Percentiles rank a stretch among this genome's conserved stretches.
phyloP scores from a whole-genome alignment of 2,329 filamentous ascomycete genomes.

The Colletotrichum viniferum region DNA sequence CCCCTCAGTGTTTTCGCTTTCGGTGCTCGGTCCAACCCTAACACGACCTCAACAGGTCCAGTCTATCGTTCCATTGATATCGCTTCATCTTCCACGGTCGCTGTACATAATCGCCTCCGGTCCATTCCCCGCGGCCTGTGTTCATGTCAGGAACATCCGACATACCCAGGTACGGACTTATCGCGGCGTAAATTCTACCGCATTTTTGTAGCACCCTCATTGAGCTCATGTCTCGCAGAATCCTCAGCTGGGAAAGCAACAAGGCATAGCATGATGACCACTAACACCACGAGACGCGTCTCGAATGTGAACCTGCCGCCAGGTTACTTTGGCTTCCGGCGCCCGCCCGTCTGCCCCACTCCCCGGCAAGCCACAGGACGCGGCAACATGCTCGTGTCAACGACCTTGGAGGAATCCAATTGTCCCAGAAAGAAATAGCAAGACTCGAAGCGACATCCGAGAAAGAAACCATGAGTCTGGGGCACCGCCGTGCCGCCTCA shows the following conservation, averaged over 20 bases:
- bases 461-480: constrained; percentile 1
- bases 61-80: not conserved
- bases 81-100: not conserved
- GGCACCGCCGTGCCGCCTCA: not conserved
- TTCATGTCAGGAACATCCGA: not conserved
- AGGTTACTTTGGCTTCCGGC: constrained; percentile 4
- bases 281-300: constrained; percentile 17
- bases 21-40: not conserved
- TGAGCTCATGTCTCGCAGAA: constrained; percentile 1
- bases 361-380: not conserved
- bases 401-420: not conserved
- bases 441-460: not conserved
- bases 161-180: not conserved
- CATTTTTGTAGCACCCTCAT: not conserved
- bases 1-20: not conserved
- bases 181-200: not conserved
- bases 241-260: not conserved
- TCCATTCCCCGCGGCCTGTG: not conserved
- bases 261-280: constrained; percentile 13
- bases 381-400: not conserved
- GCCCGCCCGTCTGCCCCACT: constrained; percentile 8
- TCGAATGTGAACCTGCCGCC: constrained; percentile 10
- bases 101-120: not conserved
- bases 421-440: constrained; percentile 5
- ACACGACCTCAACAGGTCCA: not conserved